phyloP scores from a whole-genome alignment of 306 rosid genomes.

The Aeschynomene evenia region DNA sequence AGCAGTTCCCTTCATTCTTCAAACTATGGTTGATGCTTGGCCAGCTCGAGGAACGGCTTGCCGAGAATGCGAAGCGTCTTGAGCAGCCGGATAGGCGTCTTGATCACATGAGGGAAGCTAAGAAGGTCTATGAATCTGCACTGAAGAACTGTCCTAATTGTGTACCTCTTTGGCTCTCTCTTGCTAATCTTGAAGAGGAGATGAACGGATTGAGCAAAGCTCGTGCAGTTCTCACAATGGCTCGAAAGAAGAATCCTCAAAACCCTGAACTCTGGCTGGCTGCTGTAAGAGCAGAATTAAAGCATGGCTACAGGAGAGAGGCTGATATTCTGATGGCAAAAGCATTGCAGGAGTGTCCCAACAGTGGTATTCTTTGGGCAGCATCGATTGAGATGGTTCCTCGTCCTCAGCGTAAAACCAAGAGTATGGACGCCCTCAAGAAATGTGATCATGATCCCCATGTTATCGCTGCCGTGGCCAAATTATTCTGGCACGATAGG shows the following conservation, averaged over 20 bases:
- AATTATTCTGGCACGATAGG: slow-evolving; percentile 83
- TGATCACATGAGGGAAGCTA: slow-evolving; percentile 65
- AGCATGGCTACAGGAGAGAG: slow-evolving; percentile 83
- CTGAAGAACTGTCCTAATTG: slow-evolving; percentile 67
- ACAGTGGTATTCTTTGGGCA: slow-evolving; percentile 87
- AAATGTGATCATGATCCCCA: slow-evolving; percentile 92
- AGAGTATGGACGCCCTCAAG: slow-evolving; percentile 87
- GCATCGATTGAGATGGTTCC: slow-evolving; percentile 93
- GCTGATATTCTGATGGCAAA: slow-evolving; percentile 91
- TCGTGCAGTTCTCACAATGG: slow-evolving; percentile 87
- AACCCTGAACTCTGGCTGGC: slow-evolving; percentile 94
- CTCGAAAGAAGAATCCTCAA: slow-evolving; percentile 85
- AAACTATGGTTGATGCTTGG: slow-evolving; percentile 96
- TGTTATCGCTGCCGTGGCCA: slow-evolving; percentile 83
- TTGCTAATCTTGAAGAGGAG: slow-evolving; percentile 85
- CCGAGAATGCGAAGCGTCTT: slow-evolving; percentile 41
- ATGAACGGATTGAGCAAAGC: slow-evolving; percentile 83
- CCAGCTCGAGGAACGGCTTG: slow-evolving; percentile 79
- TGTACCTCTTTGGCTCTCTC: slow-evolving; percentile 82
- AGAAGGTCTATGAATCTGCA: slow-evolving; percentile 74
- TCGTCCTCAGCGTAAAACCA: slow-evolving; percentile 83
- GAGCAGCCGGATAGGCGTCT: slow-evolving; percentile 54
- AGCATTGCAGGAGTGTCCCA: slow-evolving; percentile 86
- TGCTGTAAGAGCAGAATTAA: slow-evolving; percentile 79
- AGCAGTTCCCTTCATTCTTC: slow-evolving; percentile 70